Conservation (phyloP, 257 asterid genomes). For the Fraxinus americana region DNA sequence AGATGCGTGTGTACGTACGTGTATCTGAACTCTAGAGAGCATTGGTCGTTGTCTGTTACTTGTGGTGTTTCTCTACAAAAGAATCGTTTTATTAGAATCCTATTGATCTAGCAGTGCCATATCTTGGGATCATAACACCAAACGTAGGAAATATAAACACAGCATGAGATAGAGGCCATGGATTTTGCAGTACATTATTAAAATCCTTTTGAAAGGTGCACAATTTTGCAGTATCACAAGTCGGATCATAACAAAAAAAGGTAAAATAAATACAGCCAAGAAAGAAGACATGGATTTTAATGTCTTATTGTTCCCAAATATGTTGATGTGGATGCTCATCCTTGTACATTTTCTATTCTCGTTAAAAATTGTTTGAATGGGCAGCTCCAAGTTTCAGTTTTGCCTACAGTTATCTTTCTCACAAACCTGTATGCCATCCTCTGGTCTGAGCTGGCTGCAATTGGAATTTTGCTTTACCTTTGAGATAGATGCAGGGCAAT, state of each 20-base stretch:
- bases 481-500: background rate
- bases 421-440: background rate
- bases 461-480: conserved; percentile 15
- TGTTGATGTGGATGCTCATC: background rate
- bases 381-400: background rate
- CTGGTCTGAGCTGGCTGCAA: background rate
- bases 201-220: background rate
- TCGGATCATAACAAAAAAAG: background rate
- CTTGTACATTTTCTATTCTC: background rate
- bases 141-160: background rate
- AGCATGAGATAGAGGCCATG: background rate
- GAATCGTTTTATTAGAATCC: background rate
- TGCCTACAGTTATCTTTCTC: background rate
- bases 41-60: background rate
- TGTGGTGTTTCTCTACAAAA: background rate
- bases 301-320: background rate
- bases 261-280: background rate
- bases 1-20: background rate
- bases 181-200: background rate
- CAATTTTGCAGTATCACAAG: background rate
- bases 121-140: background rate
- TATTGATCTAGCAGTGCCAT: background rate
- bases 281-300: background rate
- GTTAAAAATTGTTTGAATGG: background rate
- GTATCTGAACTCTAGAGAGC: background rate